Evolutionary conservation across 352 stramenopile genomes (phyloP), one percentile per base, ranked within the genome.

Genomic region (Aphanomyces astaci): DNA sequence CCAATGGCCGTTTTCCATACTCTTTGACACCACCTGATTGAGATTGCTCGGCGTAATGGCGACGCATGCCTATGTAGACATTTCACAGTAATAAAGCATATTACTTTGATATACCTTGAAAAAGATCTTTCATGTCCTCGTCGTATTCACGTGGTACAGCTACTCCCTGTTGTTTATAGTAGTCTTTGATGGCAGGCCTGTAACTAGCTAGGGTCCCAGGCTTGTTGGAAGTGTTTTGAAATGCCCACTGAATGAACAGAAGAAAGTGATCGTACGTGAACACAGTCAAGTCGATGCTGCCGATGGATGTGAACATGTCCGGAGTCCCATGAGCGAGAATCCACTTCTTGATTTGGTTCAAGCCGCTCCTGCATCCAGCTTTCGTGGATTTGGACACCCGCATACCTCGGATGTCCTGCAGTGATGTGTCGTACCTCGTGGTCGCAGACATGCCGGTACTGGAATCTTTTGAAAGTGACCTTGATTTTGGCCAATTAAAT

Each of bases 291-390:
- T 59, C 30, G 24, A 59, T 59, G 17, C 7, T 15, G 15, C 51
- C 51, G 30, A 36, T 25, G 5, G n/a, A n/a, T 36, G n/a, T 32
- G n/a, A 59, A 25, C 51, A 59, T 59, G 24, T 39, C 27, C 5
- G 51, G 51, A 19, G 22, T 59, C 22, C 51, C 51, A n/a, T 59
- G 51, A 36, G 51, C 51, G 7, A 39, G 4, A n/a, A 59, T 59
- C 51, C 51, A 59, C 51, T 59, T 59, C 4, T 59, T 59, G 7
- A 59, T 36, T 36, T 59, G 4, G 30, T 59, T 59, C 25, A 59
- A 1, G 22, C 51, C 51, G n/a, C 51, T 59, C 51, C n/a, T 59
- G 51, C 33, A 59, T 4, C 51, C 51, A 2, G 51, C 51, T 25
- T 59, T 59, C 15, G 51, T 59, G 17, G 51, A 59, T 25, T 36